phyloP scores from a whole-genome alignment of 768 basidiomycete genomes.

The Boletales sp. region DNA sequence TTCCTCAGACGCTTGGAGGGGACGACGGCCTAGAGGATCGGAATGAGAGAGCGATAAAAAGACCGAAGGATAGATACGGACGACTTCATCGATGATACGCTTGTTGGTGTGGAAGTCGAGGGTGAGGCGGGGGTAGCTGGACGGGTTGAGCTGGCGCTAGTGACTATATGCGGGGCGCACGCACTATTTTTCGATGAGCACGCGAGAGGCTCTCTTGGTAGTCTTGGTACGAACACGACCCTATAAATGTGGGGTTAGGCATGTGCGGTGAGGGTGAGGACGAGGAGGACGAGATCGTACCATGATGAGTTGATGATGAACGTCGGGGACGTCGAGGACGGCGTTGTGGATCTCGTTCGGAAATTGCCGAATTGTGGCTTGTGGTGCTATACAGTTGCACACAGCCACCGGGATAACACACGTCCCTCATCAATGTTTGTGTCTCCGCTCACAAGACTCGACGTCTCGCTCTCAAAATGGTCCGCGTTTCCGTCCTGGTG shows the following conservation, averaged over 20 bases:
- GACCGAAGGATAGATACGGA: slow-evolving; percentile 37
- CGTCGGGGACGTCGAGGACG: slow-evolving; percentile 23
- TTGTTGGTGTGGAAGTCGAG: slow-evolving; percentile 99
- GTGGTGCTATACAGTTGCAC: slow-evolving; percentile 22
- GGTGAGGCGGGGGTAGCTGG: slow-evolving; percentile 95
- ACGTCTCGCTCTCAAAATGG: slow-evolving; percentile 51
- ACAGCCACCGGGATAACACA: slow-evolving; percentile 18
- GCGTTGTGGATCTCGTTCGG: slow-evolving; percentile 15
- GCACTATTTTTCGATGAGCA: slow-evolving; percentile 99
- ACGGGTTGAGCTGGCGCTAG: background rate
- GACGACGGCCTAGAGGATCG: slow-evolving; percentile 65
- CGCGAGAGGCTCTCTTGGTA: slow-evolving; percentile 98
- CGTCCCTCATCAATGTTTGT: too few relatives aligned
- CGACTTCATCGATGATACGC: slow-evolving; percentile 96
- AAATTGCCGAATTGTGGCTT: slow-evolving; percentile 24
- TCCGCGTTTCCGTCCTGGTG: slow-evolving; percentile 81
- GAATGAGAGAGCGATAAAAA: background rate
- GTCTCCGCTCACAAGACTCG: too few relatives aligned
- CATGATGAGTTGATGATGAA: slow-evolving; percentile 42
- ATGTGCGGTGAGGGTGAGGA: slow-evolving; percentile 13
- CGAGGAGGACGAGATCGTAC: slow-evolving; percentile 26
- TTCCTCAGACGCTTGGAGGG: slow-evolving; percentile 99
- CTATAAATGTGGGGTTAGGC: slow-evolving; percentile 37
- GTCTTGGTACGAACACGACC: slow-evolving; percentile 99
- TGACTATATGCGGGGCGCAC: slow-evolving; percentile 26